Evolutionary conservation across 2,329 filamentous ascomycete species (phyloP), one percentile per base, ranked within the genome.

Genomic region (Esteya vermicola): DNA sequence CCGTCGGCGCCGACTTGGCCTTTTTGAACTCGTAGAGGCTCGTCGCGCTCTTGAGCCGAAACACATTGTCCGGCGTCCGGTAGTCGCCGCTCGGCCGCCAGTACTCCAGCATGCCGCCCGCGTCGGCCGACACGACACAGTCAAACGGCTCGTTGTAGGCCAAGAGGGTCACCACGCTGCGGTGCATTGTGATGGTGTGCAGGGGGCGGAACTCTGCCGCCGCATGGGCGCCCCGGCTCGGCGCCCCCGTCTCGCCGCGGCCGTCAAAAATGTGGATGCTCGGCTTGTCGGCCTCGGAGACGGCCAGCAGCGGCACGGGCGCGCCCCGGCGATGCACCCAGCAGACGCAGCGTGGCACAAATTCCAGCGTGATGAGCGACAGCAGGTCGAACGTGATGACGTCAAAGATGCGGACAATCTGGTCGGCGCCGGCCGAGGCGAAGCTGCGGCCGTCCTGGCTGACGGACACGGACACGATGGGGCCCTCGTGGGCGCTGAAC

Each of bases 21-120:
- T 95, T 96, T 54, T 93, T 96, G 64, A 98, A 96, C 39, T 94
- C 89, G 54, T 96, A 98, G 1, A 98, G 68, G 52, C 84, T 91
- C 3, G 91, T 98, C 2, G 83, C 80, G 54, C 85, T 93, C 62
- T 98, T 98, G 62, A 86, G 84, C 49, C 85, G 73, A 56, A 93
- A 98, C 16, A 98, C 86, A 39, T 76, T 85, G 49, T 86, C 79
- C 0, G 91, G 91, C 58, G 96, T 95, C 52, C 93, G 85, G 56
- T 85, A 95, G 30, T 67, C 77, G 2, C 75, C 78, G 46, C 72
- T 74, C 1, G 91, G 86, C 43, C 75, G 73, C 91, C 91, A 98
- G 61, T 98, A 98, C 58, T 98, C 91, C 9, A 98, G 57, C 89
- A 96, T 96, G 20, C 91, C 89, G 40, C 75, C 75, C 49, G 89